Evolutionary conservation across 176 grass and related monocot genomes (phyloP).

Genomic region (Oryza longistaminata): DNA sequence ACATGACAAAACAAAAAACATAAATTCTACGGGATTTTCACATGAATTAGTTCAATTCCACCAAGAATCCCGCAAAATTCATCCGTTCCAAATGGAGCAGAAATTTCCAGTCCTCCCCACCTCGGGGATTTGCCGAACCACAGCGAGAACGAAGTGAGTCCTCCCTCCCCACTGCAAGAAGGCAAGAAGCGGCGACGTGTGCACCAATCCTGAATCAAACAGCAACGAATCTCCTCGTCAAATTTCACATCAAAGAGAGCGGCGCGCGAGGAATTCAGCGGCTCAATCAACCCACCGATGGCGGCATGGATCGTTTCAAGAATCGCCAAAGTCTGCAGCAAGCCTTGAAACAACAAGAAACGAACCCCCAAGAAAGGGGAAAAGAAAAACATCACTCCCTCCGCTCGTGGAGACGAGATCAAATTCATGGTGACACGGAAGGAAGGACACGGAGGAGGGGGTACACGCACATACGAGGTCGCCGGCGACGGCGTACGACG

Average conservation of each 20-base stretch:
- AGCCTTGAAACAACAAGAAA: constrained; percentile 42
- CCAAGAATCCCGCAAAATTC: no score
- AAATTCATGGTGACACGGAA: background rate
- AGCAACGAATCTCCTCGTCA: background rate
- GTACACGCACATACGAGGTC: constrained; percentile 62
- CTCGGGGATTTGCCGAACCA: constrained; percentile 76
- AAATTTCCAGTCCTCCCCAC: constrained; percentile 14
- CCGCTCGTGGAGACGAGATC: background rate
- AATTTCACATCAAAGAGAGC: background rate
- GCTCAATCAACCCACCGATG: constrained; percentile 47
- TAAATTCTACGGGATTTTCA: background rate
- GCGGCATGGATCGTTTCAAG: constrained; percentile 72
- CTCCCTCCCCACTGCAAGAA: constrained; percentile 91
- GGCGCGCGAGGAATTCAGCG: background rate
- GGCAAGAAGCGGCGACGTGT: constrained; percentile 51
- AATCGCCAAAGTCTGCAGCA: constrained; percentile 67
- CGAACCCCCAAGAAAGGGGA: background rate
- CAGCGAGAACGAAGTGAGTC: constrained; percentile 82
- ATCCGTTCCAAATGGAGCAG: no score
- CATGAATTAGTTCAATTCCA: no score
- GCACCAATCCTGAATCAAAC: constrained; percentile 70
- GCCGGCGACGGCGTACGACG: constrained; percentile 60
- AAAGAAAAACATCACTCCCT: background rate
- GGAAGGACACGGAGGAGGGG: background rate
- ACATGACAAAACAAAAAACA: background rate